Conservation (phyloP, 2,329 filamentous ascomycete species). For the Blumeria hordei region DNA sequence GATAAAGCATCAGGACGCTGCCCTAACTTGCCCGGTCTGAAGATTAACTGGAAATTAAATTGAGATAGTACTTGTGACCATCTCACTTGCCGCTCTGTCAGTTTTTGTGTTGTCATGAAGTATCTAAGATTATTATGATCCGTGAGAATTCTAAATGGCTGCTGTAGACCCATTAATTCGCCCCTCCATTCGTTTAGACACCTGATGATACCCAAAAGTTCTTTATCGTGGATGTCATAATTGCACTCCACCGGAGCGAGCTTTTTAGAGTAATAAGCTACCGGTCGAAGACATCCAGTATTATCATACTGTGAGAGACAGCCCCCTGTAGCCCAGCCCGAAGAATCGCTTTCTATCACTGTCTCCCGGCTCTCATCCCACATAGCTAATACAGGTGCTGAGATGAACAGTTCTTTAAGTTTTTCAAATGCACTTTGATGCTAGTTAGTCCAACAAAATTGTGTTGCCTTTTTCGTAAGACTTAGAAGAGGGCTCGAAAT, state of each 20-base stretch:
- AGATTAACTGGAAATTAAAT: too few species aligned
- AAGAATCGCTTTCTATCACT: neutral
- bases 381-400: neutral
- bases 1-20: too few species aligned
- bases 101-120: neutral
- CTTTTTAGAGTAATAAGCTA: neutral
- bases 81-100: neutral
- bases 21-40: too few species aligned
- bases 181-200: neutral
- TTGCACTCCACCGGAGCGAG: neutral
- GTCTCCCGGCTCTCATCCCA: neutral
- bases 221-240: neutral
- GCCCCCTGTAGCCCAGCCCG: neutral
- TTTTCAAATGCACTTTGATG: neutral
- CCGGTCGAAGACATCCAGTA: neutral
- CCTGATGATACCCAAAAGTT: neutral
- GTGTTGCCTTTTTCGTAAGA: neutral
- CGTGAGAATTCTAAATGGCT: neutral
- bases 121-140: neutral
- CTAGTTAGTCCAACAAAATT: neutral
- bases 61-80: too few species aligned
- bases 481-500: neutral
- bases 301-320: neutral
- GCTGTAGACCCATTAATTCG: neutral
- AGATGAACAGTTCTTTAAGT: neutral